Evolutionary conservation across 2,329 filamentous ascomycete genomes (phyloP).

Genomic region (Alternaria rosae): DNA sequence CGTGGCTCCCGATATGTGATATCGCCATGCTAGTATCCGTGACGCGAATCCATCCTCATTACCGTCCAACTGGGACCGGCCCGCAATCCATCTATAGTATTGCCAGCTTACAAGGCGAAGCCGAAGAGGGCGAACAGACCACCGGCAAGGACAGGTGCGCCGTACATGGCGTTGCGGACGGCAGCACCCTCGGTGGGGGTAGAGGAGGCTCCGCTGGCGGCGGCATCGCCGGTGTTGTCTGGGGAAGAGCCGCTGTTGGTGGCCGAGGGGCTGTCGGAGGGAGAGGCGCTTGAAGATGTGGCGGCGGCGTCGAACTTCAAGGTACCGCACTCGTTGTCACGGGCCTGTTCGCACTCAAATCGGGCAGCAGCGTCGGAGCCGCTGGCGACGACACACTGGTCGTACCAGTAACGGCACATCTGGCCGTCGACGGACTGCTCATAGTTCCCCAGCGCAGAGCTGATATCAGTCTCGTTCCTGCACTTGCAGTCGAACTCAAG

Average conservation of each 20-base stretch:
- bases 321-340: constrained; percentile 60
- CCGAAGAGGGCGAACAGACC: constrained; percentile 65
- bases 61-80: constrained; percentile 36
- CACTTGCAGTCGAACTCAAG: constrained; percentile 67
- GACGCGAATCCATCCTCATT: constrained; percentile 31
- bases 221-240: constrained; percentile 35
- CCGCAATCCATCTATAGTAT: constrained; percentile 25
- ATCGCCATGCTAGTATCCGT: constrained; percentile 24
- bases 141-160: constrained; percentile 60
- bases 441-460: constrained; percentile 54
- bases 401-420: constrained; percentile 63
- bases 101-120: constrained; percentile 60
- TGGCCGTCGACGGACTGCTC: constrained; percentile 66
- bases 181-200: constrained; percentile 50
- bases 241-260: constrained; percentile 37
- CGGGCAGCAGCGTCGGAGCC: constrained; percentile 49
- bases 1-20: constrained; percentile 20
- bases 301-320: constrained; percentile 37
- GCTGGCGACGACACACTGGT: constrained; percentile 50
- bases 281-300: constrained; percentile 35
- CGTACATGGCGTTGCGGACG: constrained; percentile 56
- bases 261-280: constrained; percentile 32
- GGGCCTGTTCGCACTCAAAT: constrained; percentile 55
- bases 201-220: constrained; percentile 33
- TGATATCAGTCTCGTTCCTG: constrained; percentile 62